phyloP scores from a whole-genome alignment of 2,329 filamentous ascomycete genomes.

The Trichoderma guizhouense region DNA sequence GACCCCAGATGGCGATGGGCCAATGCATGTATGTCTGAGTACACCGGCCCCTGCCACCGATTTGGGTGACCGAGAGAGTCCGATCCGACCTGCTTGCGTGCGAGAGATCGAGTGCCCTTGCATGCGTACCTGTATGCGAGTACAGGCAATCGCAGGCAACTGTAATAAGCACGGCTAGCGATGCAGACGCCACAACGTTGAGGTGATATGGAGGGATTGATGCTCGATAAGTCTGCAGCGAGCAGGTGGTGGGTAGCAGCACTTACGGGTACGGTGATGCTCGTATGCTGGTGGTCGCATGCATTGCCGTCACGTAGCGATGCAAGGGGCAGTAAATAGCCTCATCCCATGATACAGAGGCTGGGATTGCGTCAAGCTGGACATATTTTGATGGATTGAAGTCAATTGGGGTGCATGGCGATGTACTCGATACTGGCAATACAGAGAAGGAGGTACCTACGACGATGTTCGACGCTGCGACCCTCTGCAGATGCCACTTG shows the following conservation, averaged over 20 bases:
- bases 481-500: neutral
- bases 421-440: neutral
- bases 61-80: neutral
- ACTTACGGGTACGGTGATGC: neutral
- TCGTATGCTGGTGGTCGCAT: neutral
- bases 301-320: neutral
- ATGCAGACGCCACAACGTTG: neutral
- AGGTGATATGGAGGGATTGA: neutral
- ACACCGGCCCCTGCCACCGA: neutral
- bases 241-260: neutral
- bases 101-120: neutral
- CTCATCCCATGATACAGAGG: neutral
- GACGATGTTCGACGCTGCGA: neutral
- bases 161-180: neutral
- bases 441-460: neutral
- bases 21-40: slow-evolving; percentile 4
- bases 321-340: slow-evolving; percentile 2
- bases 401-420: neutral
- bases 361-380: neutral
- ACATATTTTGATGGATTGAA: neutral
- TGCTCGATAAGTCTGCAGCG: neutral
- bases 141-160: neutral
- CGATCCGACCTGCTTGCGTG: neutral
- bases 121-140: neutral
- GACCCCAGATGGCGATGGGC: neutral